Evolutionary conservation across 805 yeast species (phyloP).

Genomic region (Hagleromyces aurorensis): DNA sequence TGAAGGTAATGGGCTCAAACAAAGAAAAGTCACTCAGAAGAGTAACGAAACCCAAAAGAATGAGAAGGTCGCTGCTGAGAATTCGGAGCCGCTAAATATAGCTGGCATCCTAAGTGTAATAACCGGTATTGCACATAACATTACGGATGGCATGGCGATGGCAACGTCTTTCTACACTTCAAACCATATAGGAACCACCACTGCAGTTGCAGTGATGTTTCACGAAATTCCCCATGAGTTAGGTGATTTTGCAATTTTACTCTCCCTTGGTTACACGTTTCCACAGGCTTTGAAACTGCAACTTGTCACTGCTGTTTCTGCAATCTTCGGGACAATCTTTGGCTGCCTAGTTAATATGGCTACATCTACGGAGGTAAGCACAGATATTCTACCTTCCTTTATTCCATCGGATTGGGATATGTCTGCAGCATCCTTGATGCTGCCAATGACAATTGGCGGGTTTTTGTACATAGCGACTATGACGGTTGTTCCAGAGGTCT

Average conservation of each 20-base stretch:
- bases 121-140: constrained; percentile 66
- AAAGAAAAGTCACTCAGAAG: constrained; percentile 18
- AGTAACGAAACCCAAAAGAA: constrained; percentile 12
- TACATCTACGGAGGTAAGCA: too few relatives aligned
- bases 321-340: constrained; percentile 54
- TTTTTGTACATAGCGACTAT: constrained; percentile 65
- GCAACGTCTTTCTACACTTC: constrained; percentile 62
- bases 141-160: constrained; percentile 71
- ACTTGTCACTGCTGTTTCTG: constrained; percentile 56
- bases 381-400: neutral
- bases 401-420: neutral
- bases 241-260: constrained; percentile 69
- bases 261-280: constrained; percentile 56
- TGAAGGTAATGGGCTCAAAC: constrained; percentile 2
- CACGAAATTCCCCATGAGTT: constrained; percentile 80
- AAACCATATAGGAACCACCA: constrained; percentile 54
- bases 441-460: constrained; percentile 74
- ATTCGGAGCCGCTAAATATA: constrained; percentile 24
- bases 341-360: constrained; percentile 38
- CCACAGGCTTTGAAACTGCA: constrained; percentile 61
- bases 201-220: constrained; percentile 61
- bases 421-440: constrained; percentile 32
- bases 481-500: constrained; percentile 66
- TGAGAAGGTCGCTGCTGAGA: constrained; percentile 15
- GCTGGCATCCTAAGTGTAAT: constrained; percentile 60